These are phyloP conservation scores for Metschnikowia rubicola DNA, from an alignment of 805 yeast genomes.

Conservation along the genomic window DNA sequence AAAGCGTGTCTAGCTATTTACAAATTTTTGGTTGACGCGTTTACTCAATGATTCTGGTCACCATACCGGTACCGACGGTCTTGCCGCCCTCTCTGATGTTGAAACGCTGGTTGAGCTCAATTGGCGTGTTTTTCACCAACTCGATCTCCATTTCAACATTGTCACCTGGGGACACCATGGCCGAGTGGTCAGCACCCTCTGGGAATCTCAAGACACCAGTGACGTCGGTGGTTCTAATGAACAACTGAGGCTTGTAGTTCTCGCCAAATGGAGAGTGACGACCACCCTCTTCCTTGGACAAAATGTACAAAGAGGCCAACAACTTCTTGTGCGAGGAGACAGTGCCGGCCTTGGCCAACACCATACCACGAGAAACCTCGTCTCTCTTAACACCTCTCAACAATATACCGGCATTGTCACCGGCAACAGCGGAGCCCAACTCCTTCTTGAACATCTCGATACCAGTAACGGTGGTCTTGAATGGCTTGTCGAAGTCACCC, in stretches of 20 bases:
- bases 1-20: slow-evolving; percentile 4
- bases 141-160: slow-evolving; percentile 94
- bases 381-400: slow-evolving; percentile 98
- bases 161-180: slow-evolving; percentile 97
- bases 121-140: slow-evolving; percentile 84
- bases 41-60: slow-evolving; percentile 83
- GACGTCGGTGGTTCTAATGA: slow-evolving; percentile 93
- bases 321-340: slow-evolving; percentile 91
- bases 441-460: slow-evolving; percentile 99
- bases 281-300: slow-evolving; percentile 98
- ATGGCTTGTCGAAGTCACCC: slow-evolving; percentile 80
- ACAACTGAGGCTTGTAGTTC: slow-evolving; percentile 97
- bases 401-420: slow-evolving; percentile 97
- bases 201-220: slow-evolving; percentile 91
- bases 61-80: slow-evolving; percentile 98
- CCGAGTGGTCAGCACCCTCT: slow-evolving; percentile 74
- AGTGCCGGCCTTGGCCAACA: slow-evolving; percentile 86
- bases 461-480: slow-evolving; percentile 95
- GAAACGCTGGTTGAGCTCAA: slow-evolving; percentile 97
- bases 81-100: slow-evolving; percentile 99
- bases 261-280: slow-evolving; percentile 97
- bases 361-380: slow-evolving; percentile 96
- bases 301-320: slow-evolving; percentile 87
- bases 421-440: slow-evolving; percentile 95
- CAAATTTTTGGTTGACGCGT: slow-evolving; percentile 1